A percentile compares a stretch with the other conserved stretches of the same genome.
Conservation (phyloP, 805 yeast genomes). For the Tetrapisispora pingtungensis region DNA sequence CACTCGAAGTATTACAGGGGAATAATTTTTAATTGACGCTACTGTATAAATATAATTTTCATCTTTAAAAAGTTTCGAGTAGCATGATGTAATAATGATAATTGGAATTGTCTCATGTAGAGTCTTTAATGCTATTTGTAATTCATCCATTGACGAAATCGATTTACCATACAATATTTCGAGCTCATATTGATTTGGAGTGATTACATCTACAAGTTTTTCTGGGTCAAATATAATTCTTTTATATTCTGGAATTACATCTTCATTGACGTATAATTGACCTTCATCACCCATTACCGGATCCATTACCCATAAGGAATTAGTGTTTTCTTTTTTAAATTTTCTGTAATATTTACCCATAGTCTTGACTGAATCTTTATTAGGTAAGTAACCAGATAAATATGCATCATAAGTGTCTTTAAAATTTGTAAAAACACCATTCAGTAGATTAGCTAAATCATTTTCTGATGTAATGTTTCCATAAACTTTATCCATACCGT, state of each 20-base stretch:
- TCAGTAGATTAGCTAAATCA: conserved; percentile 32
- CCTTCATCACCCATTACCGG: conserved; percentile 82
- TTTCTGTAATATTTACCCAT: conserved; percentile 33
- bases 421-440: conserved; percentile 31
- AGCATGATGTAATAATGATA: conserved; percentile 21
- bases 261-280: conserved; percentile 49
- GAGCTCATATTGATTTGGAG: conserved; percentile 87
- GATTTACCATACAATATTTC: conserved; percentile 54
- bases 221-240: conserved; percentile 28
- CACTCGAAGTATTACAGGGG: conserved; percentile 32
- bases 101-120: conserved; percentile 35
- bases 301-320: conserved; percentile 49
- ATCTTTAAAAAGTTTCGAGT: conserved; percentile 18
- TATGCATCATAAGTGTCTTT: conserved; percentile 39
- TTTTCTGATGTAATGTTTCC: conserved; percentile 39
- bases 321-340: conserved; percentile 30
- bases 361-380: conserved; percentile 37
- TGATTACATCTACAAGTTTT: conserved; percentile 55
- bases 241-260: conserved; percentile 51
- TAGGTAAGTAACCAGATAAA: conserved; percentile 62
- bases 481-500: conserved; percentile 29
- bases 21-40: conserved; percentile 30
- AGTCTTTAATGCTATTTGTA: conserved; percentile 37
- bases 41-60: conserved; percentile 33
- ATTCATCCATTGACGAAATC: conserved; percentile 32